These are phyloP conservation scores for Aspergillus sp. DNA, from an alignment of 2,329 filamentous ascomycete species.

Conservation along the genomic window DNA sequence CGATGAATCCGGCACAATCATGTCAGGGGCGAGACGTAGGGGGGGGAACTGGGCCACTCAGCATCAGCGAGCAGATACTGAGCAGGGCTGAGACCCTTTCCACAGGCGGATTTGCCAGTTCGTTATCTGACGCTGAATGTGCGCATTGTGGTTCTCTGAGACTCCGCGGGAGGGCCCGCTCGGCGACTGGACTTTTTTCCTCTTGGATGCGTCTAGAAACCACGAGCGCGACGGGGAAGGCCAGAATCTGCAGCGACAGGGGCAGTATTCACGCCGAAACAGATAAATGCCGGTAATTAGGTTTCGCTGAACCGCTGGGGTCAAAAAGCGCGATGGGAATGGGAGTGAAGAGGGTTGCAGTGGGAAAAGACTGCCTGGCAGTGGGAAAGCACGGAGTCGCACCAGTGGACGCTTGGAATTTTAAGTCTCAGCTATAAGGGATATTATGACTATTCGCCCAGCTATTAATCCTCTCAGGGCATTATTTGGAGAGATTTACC, in stretches of 20 bases:
- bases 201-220: not conserved
- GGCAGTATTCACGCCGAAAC: not conserved
- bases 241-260: not conserved
- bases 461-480: not conserved
- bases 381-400: conserved; percentile 8
- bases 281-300: conserved; percentile 5
- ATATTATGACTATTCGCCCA: not conserved
- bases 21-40: conserved; percentile 20
- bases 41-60: conserved; percentile 11
- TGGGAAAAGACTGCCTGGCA: conserved; percentile 4
- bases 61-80: conserved; percentile 1
- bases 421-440: not conserved
- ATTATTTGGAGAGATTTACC: not conserved
- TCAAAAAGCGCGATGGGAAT: conserved; percentile 1
- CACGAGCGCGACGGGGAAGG: not conserved
- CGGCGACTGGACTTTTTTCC: not conserved
- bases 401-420: conserved; percentile 1
- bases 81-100: not conserved
- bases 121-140: conserved; percentile 11
- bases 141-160: conserved; percentile 13
- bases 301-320: conserved; percentile 1
- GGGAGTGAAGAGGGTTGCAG: conserved; percentile 7
- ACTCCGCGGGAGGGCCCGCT: conserved; percentile 12
- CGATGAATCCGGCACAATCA: conserved; percentile 19
- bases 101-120: not conserved